phyloP scores from a whole-genome alignment of 305 asterid species.

The Stenogyne calaminthoides region DNA sequence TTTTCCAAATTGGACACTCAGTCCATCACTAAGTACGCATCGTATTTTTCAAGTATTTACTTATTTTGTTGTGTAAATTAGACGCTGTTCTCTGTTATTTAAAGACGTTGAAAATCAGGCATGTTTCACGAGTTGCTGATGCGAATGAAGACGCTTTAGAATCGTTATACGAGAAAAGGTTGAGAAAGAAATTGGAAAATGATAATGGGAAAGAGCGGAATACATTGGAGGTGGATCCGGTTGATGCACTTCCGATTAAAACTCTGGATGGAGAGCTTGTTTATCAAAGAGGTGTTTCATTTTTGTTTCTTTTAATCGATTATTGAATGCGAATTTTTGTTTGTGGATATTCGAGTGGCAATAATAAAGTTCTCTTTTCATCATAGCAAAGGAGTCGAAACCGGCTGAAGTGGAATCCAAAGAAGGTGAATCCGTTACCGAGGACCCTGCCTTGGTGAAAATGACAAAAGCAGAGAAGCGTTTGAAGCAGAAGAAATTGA shows the following conservation, averaged over 20 bases:
- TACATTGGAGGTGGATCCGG: slow-evolving; percentile 73
- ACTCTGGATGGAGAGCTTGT: slow-evolving; percentile 66
- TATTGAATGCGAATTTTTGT: background rate
- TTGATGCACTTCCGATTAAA: slow-evolving; percentile 91
- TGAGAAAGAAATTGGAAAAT: slow-evolving; percentile 50
- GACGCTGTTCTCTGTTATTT: background rate
- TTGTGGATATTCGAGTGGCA: slow-evolving; percentile 1
- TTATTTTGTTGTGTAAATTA: background rate
- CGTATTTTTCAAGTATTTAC: background rate
- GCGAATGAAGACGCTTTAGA: slow-evolving; percentile 77
- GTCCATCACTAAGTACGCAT: slow-evolving; percentile 69
- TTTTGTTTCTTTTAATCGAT: background rate
- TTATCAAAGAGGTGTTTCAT: slow-evolving; percentile 59
- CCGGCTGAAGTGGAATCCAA: slow-evolving; percentile 47
- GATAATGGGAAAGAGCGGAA: slow-evolving; percentile 46
- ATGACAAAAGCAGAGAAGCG: slow-evolving; percentile 78
- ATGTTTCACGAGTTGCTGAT: slow-evolving; percentile 82
- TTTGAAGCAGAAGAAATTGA: slow-evolving; percentile 65
- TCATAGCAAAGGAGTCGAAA: slow-evolving; percentile 49
- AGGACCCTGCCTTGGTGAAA: slow-evolving; percentile 49
- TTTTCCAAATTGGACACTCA: slow-evolving; percentile 73
- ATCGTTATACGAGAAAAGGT: slow-evolving; percentile 64
- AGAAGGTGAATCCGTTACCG: slow-evolving; percentile 45
- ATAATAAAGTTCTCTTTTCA: slow-evolving; percentile 11
- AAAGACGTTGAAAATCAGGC: slow-evolving; percentile 28